Evolutionary conservation across 1,139 yeast species (phyloP).

Genomic region (Blastobotrys buckinghamii): DNA sequence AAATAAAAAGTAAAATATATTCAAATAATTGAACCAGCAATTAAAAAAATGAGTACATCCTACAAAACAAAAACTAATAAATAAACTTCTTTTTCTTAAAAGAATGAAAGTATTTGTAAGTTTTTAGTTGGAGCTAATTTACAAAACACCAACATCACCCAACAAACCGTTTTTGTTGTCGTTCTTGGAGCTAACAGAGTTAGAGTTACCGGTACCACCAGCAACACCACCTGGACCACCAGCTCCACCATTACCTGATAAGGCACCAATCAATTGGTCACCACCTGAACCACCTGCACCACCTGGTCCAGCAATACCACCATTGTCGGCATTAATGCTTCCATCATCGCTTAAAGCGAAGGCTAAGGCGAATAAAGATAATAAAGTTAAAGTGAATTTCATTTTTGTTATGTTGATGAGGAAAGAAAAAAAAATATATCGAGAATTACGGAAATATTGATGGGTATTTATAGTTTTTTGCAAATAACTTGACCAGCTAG

Average conservation of each 20-base stretch:
- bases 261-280: neutral
- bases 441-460: too few relatives aligned
- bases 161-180: neutral
- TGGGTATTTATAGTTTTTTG: neutral
- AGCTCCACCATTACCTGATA: constrained; percentile 2
- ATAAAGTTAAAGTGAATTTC: constrained; percentile 1
- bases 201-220: neutral
- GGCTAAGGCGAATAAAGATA: neutral
- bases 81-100: too few relatives aligned
- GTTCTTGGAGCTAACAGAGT: neutral
- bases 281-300: constrained; percentile 3
- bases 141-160: neutral
- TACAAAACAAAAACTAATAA: too few relatives aligned
- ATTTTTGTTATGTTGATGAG: neutral
- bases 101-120: too few relatives aligned
- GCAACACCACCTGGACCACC: constrained; percentile 4
- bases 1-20: too few relatives aligned
- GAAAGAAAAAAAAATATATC: neutral
- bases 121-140: neutral
- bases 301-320: constrained; percentile 5
- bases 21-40: too few relatives aligned
- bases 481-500: too few relatives aligned
- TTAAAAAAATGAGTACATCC: too few relatives aligned
- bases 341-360: neutral
- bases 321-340: neutral